phyloP scores from a whole-genome alignment of 2,329 filamentous ascomycete genomes.

The Spiromastix sp. region DNA sequence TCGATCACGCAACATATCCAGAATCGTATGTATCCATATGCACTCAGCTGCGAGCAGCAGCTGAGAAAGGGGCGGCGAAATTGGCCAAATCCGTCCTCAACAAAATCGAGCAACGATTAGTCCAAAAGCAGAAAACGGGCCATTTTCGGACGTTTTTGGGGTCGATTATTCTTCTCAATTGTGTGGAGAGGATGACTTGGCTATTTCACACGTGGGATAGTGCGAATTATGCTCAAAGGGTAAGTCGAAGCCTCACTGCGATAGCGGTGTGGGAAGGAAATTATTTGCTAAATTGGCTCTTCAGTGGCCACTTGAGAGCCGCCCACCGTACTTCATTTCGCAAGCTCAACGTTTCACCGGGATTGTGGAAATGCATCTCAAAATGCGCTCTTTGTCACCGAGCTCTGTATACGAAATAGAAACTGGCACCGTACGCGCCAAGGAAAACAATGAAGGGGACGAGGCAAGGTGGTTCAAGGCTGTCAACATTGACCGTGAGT shows the following conservation, averaged over 20 bases:
- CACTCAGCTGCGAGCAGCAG: conserved; percentile 44
- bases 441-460: conserved; percentile 28
- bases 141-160: conserved; percentile 51
- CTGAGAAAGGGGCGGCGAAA: conserved; percentile 44
- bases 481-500: conserved; percentile 31
- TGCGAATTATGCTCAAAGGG: conserved; percentile 24
- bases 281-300: neutral
- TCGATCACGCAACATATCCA: conserved; percentile 28
- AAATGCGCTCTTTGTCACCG: conserved; percentile 43
- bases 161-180: conserved; percentile 47
- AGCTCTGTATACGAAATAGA: conserved; percentile 28
- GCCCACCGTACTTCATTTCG: conserved; percentile 40
- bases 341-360: conserved; percentile 50
- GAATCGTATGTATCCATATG: conserved; percentile 41
- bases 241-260: conserved; percentile 20
- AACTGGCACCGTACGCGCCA: conserved; percentile 27
- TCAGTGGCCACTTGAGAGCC: conserved; percentile 45
- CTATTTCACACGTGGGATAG: conserved; percentile 45
- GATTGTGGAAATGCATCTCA: conserved; percentile 47
- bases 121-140: conserved; percentile 47
- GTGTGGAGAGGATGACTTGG: conserved; percentile 50
- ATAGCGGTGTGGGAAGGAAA: neutral
- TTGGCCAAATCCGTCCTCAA: conserved; percentile 47
- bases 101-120: conserved; percentile 49
- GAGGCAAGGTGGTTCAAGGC: conserved; percentile 32